Base-by-base conservation (phyloP, 2,329 filamentous ascomycete species). In the Ophiosphaerella korrae region DNA sequence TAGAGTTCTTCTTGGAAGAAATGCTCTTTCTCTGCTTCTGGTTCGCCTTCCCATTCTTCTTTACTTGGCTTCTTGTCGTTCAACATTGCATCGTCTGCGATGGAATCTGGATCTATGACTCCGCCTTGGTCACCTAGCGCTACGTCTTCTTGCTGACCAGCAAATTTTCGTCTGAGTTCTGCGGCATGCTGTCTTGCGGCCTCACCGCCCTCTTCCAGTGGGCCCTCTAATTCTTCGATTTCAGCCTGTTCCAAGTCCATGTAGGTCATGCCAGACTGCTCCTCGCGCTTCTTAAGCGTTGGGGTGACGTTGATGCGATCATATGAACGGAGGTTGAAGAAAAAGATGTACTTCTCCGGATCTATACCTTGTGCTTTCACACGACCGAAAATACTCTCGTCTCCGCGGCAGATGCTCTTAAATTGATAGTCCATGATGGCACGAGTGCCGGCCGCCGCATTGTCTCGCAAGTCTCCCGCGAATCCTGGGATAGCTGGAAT, bases 371-470 rank as follows among this genome's bases (percentile, higher is more conserved):
- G 80, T 6, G 83, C 84, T 50, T 80, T 79, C 51, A 97, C 85
- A 67, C 89, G 87, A 34, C 84, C 91, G 63, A 89, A 94, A 45
- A 99, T 97, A 4, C 91, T 96, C 69, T 97, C 81, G 57, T 95
- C 88, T 5, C 94, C 94, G 38, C 94, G 88, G 67, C 88, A 90
- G 59, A 99, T 96, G 0, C 91, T 96, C 75, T 95, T 96, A 80
- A 94, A 99, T 71, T 97, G 94, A 68, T 96, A 97, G 71, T 97
- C 92, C 91, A 99, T 97, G 66, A 97, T 99, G 9, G 92, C 93
- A 42, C 75, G 62, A 0, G 93, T 97, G 8, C 93, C 93, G 1
- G 85, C 84, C 0, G 93, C 93, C 16, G 89, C 91, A 62, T 90
- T 86, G 11, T 92, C 86, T 49, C 92, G 81, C 26, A 99, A 80